Conservation (phyloP, 176 grass and related monocot species). For the Bonia amplexicaulis region DNA sequence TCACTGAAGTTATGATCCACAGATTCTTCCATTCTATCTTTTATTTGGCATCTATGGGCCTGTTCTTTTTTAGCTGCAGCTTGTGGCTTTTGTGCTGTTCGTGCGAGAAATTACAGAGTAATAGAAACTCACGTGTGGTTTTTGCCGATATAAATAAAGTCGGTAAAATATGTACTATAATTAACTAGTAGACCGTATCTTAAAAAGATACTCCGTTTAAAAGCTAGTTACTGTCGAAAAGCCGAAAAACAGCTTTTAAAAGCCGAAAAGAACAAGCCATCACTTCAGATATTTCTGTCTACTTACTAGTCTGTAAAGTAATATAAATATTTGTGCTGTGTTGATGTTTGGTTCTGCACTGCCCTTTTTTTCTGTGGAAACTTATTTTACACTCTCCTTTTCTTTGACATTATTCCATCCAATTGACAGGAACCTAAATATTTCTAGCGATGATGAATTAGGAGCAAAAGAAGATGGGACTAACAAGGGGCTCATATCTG, state of each 20-base stretch:
- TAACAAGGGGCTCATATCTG: conserved; percentile 62
- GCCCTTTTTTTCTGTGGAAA: background rate
- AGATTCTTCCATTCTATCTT: background rate
- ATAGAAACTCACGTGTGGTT: too few relatives aligned
- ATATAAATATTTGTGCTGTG: background rate
- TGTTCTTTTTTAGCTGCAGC: too few relatives aligned
- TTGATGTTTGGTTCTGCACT: background rate
- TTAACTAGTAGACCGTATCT: too few relatives aligned
- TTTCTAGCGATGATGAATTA: conserved; percentile 58
- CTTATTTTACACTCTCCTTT: conserved; percentile 2
- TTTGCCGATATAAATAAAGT: too few relatives aligned
- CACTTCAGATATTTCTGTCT: background rate
- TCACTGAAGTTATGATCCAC: background rate
- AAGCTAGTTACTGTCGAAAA: too few relatives aligned
- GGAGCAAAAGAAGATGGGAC: conserved; percentile 31
- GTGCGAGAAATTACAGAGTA: too few relatives aligned
- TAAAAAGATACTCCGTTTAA: too few relatives aligned
- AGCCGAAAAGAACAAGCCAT: too few relatives aligned
- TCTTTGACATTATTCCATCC: conserved; percentile 33
- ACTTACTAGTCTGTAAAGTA: background rate
- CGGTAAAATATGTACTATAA: too few relatives aligned
- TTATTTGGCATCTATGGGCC: background rate
- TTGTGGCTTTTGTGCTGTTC: too few relatives aligned
- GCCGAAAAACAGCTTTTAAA: too few relatives aligned
- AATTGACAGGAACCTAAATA: conserved; percentile 67